Evolutionary conservation across 1,284 basidiomycete species (phyloP), one percentile per base, ranked within the genome.

Genomic region (Porodaedalea pini): DNA sequence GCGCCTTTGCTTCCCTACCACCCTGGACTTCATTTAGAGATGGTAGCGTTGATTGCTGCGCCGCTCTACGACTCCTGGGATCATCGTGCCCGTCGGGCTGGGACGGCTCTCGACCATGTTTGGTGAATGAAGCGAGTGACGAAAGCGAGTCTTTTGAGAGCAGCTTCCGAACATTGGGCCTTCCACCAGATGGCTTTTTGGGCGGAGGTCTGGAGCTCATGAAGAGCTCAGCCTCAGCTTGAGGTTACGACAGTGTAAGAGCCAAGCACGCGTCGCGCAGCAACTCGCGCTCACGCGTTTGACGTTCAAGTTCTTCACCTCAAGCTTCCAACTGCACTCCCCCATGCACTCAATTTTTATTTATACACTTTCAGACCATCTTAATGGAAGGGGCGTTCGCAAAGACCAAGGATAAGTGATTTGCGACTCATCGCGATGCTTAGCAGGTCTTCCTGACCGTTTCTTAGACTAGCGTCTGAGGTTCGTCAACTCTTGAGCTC

Each of bases 111-210:
- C 48, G 55, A 40, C 21, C 19, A 44, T 48, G 45, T 32, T 45
- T 55, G 21, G 54, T 34, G 21, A 54, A 45, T 6, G 50, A 48
- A 37, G 53, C 54, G 39, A 55, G 27, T 65, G 50, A 59, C 51
- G 65, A 63, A 23, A 70, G 60, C n/a, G 68, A 68, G 43, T 73
- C 71, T 39, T 70, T 64, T 4, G 73, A 74, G 60, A 72, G 70
- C 5, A 73, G 62, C 3, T 70, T 69, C 56, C 68, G 63, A 5
- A 68, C 67, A 5, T 64, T 59, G 11, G 70, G 71, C 48, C 69
- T 65, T 23, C 66, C 62, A 2, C 68, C 68, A 17, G 67, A 63
- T 15, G 72, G 70, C 43, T 68, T 69, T 64, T 71, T 73, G 52
- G 59, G 39, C 23, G 55, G 52, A 2, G 50, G 37, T 40, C 51